Evolutionary conservation across 176 grass and related monocot species (phyloP).

Genomic region (Eremochloa ophiuroides): DNA sequence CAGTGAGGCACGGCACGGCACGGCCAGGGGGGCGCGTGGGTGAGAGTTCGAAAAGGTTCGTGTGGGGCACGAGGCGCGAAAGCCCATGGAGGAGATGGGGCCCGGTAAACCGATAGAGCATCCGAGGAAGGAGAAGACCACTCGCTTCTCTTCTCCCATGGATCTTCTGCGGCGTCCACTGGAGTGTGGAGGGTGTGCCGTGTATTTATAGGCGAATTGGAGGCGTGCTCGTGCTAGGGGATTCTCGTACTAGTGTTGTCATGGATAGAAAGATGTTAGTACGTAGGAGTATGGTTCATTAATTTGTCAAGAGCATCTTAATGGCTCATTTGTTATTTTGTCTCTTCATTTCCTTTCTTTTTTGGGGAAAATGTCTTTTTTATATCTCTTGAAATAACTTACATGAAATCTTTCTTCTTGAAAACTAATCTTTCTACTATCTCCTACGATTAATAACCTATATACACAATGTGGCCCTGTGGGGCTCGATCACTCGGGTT

Average conservation of each 20-base stretch:
- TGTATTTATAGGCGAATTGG: neutral
- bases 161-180: neutral
- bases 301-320: neutral
- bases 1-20: too few species aligned
- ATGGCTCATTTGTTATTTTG: too few species aligned
- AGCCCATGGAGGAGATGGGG: neutral
- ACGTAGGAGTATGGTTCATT: neutral
- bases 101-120: slow-evolving; percentile 11
- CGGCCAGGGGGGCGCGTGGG: neutral
- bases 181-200: neutral
- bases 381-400: neutral
- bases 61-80: slow-evolving; percentile 33
- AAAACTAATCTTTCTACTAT: neutral
- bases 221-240: too few species aligned
- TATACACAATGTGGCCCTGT: too few species aligned
- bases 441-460: neutral
- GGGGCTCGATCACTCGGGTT: neutral
- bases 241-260: neutral
- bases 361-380: neutral
- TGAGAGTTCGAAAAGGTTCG: slow-evolving; percentile 27
- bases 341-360: neutral
- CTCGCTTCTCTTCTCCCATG: neutral
- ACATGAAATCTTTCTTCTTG: neutral
- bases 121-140: slow-evolving; percentile 4
- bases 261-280: neutral